Evolutionary conservation across 2,329 filamentous ascomycete species (phyloP).

Genomic region (Verticillium albo-atrum): DNA sequence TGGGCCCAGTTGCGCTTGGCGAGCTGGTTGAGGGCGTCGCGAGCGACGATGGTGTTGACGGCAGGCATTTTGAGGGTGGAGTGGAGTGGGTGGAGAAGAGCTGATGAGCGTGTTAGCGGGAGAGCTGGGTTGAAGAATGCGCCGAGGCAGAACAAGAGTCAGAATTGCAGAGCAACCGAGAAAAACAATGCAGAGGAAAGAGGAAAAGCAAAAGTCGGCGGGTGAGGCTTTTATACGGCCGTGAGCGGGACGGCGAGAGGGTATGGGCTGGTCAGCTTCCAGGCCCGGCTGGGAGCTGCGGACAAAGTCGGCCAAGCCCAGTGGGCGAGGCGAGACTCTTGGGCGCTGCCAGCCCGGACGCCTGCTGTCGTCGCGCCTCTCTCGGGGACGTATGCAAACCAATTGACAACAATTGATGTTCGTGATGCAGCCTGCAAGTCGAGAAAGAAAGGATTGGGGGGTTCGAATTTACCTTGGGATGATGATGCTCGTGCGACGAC

Average conservation of each 20-base stretch:
- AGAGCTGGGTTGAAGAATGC: neutral
- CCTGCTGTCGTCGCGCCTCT: neutral
- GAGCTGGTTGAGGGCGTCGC: conserved; percentile 25
- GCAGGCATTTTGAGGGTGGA: neutral
- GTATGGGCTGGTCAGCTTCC: neutral
- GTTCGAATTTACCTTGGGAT: neutral
- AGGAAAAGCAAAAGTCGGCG: neutral
- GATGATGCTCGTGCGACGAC: neutral
- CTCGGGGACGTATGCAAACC: neutral
- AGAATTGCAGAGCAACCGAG: neutral
- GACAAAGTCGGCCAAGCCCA: neutral
- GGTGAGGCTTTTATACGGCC: neutral
- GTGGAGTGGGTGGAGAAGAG: neutral
- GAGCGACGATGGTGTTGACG: neutral
- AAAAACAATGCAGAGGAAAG: neutral
- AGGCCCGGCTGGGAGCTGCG: neutral
- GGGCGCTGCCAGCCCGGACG: neutral
- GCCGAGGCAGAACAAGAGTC: neutral
- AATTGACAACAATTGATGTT: neutral
- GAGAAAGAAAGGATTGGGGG: neutral
- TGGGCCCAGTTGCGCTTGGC: conserved; percentile 55
- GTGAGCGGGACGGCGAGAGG: neutral
- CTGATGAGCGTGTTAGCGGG: neutral
- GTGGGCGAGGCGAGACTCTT: neutral
- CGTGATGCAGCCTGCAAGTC: neutral